A percentile compares a stretch with the other conserved stretches of the same genome.
phyloP scores from a whole-genome alignment of 2,329 filamentous ascomycete genomes.

The Rhynchosporium graminicola region DNA sequence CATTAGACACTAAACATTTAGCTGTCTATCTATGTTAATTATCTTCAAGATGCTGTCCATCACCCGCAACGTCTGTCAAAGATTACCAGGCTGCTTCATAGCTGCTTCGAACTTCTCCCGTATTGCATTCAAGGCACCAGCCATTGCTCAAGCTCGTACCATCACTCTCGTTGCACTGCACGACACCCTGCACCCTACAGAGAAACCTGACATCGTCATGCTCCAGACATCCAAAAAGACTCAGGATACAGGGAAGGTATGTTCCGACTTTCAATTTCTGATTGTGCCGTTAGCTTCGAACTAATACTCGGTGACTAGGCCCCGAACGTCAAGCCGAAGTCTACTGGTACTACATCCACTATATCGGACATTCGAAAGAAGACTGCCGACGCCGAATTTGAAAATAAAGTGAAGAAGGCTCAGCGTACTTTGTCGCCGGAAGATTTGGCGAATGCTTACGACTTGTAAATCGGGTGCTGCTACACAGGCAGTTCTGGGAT shows the following conservation, averaged over 20 bases:
- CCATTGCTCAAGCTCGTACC: neutral
- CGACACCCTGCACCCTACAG: neutral
- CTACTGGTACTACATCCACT: neutral
- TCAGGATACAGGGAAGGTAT: neutral
- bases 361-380: neutral
- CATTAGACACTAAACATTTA: conserved; percentile 24
- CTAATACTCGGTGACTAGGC: neutral
- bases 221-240: neutral
- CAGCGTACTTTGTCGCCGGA: neutral
- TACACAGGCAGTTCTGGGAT: too few relatives aligned
- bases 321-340: neutral
- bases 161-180: neutral
- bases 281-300: neutral
- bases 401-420: conserved; percentile 2
- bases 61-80: neutral
- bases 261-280: neutral
- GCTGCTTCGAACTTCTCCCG: neutral
- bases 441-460: neutral
- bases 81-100: neutral
- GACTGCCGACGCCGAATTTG: neutral
- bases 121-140: neutral
- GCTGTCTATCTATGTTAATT: conserved; percentile 29
- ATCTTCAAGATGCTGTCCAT: conserved; percentile 5
- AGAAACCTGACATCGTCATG: neutral
- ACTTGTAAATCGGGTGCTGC: neutral